Base-by-base conservation (phyloP, 768 basidiomycete species). In the Russula sp. region DNA sequence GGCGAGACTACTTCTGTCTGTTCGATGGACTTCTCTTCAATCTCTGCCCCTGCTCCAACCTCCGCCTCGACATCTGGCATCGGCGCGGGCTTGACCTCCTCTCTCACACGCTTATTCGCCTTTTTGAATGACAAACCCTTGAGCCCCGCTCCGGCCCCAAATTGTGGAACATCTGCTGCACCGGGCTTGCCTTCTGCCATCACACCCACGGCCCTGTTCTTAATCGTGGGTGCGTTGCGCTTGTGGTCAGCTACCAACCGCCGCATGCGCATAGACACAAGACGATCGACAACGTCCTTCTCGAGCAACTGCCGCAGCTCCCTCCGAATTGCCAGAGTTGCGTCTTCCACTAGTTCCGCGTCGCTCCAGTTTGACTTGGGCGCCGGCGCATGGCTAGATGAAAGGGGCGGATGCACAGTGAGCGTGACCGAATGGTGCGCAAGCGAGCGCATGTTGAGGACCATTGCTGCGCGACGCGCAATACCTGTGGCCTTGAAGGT, bases 401-500 rank as follows among this genome's bases (percentile, higher is more conserved):
- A 73, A 72, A 72, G 80, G 1, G 82, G 76, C 2, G 75, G 73
- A 61, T 80, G 81, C 8, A 84, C 79, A 13, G 81, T 79, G 28
- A 89, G 75, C 16, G 78, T 80, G 22, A 89, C 85, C 22, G 83
- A 74, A 65, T 84, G 84, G 67, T 84, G 81, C 1, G 79, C 82
- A 3, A 90, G 80, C 62, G 78, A 83, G 46, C 81, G 83, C 14
- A 77, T 76, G 6, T 75, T 77, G 40, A 94, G 81, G 3, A 91
- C 85, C 68, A 83, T 82, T 10, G 81, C 80, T 0, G 92, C 90
- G 3, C 87, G 79, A 7, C 84, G 79, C 0, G 94, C 94, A 0
- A 81, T 73, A 60, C 83, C 83, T 2, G 78, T 72, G 5, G 84
- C 82, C 22, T 77, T 71, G 73, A 97, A 98, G 4, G 92, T 89